Evolutionary conservation across 2,329 filamentous ascomycete species (phyloP).

Genomic region (Colletotrichum horii): DNA sequence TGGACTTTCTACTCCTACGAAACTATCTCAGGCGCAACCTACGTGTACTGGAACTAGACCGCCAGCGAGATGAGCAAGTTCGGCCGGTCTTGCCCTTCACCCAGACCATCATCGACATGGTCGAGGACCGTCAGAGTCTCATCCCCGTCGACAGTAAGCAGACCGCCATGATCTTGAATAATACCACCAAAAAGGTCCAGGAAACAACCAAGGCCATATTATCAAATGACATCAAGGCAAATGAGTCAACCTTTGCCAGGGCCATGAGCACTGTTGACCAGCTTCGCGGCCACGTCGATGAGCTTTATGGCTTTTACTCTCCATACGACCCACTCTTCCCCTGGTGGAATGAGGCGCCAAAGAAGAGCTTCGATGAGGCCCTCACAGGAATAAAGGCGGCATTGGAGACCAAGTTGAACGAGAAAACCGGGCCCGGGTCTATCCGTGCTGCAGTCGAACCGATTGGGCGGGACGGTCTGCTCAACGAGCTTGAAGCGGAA

Average conservation of each 20-base stretch:
- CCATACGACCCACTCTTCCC: conserved; percentile 62
- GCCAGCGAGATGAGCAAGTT: conserved; percentile 42
- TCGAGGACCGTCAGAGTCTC: conserved; percentile 52
- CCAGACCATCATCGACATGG: conserved; percentile 43
- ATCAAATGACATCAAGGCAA: conserved; percentile 30
- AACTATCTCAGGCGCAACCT: conserved; percentile 45
- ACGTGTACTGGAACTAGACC: conserved; percentile 16
- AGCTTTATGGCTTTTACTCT: conserved; percentile 56
- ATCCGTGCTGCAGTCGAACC: conserved; percentile 50
- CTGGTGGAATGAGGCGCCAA: conserved; percentile 59
- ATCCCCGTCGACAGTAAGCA: conserved; percentile 45
- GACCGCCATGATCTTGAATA: conserved; percentile 46
- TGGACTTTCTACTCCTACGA: conserved; percentile 55
- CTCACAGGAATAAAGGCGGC: conserved; percentile 39
- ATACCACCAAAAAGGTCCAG: conserved; percentile 35
- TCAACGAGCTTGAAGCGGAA: conserved; percentile 58
- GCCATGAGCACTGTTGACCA: conserved; percentile 42
- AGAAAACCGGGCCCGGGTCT: conserved; percentile 5
- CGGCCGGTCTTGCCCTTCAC: conserved; percentile 50
- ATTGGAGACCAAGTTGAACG: conserved; percentile 42
- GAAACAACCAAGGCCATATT: conserved; percentile 38
- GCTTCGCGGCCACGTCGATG: conserved; percentile 45
- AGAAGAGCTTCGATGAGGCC: conserved; percentile 39
- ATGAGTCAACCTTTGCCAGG: conserved; percentile 17
- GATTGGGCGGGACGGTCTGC: conserved; percentile 55